Percentiles rank a stretch among this genome's conserved stretches.
Evolutionary conservation across 148 eudicot species (phyloP).

Genomic region (Dianthus caryophyllus): DNA sequence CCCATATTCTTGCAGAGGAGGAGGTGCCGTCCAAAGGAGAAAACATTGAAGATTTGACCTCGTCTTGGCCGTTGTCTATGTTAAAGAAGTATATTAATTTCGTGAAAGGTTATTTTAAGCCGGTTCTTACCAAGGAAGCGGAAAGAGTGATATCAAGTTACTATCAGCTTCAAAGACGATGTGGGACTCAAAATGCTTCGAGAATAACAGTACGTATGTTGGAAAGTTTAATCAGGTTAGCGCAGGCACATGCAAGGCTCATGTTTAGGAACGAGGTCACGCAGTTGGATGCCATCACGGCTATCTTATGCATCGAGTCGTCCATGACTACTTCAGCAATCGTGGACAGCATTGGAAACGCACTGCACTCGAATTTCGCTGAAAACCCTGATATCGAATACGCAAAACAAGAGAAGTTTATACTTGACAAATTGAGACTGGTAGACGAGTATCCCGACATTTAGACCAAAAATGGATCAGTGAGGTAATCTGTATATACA

Average conservation of each 20-base stretch:
- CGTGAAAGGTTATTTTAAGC: slow-evolving; percentile 78
- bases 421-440: slow-evolving; percentile 63
- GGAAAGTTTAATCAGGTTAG: slow-evolving; percentile 88
- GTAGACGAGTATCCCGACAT: too few relatives aligned
- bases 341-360: slow-evolving; percentile 85
- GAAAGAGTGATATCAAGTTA: slow-evolving; percentile 82
- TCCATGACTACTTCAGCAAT: slow-evolving; percentile 98
- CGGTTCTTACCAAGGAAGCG: slow-evolving; percentile 81
- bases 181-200: slow-evolving; percentile 79
- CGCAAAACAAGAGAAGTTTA: slow-evolving; percentile 69
- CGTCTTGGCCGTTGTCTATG: slow-evolving; percentile 73
- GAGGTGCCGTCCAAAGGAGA: slow-evolving; percentile 38
- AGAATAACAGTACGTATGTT: slow-evolving; percentile 95
- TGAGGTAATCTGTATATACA: not conserved
- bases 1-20: slow-evolving; percentile 88
- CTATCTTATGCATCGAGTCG: slow-evolving; percentile 93
- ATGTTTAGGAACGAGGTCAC: slow-evolving; percentile 94
- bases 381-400: slow-evolving; percentile 91
- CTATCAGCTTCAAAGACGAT: slow-evolving; percentile 89
- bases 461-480: too few relatives aligned
- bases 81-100: slow-evolving; percentile 76
- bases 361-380: slow-evolving; percentile 83
- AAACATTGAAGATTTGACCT: slow-evolving; percentile 46
- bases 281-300: slow-evolving; percentile 76
- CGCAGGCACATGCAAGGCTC: slow-evolving; percentile 97